These are phyloP conservation scores for Fusarium pseudoanthophilum DNA, from an alignment of 2,329 filamentous ascomycete genomes.

Conservation along the genomic window DNA sequence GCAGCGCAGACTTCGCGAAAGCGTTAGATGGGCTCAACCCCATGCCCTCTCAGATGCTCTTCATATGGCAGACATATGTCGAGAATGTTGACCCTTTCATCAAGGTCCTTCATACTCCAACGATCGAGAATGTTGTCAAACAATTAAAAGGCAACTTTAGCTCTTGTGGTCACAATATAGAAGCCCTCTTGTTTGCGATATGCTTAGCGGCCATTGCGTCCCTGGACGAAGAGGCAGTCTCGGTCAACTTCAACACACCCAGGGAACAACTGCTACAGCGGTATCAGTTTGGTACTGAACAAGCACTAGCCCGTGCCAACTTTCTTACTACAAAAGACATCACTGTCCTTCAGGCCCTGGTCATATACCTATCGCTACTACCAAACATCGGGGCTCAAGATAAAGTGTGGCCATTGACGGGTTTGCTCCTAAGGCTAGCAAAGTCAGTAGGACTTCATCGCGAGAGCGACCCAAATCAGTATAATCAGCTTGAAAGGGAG, in stretches of 20 bases:
- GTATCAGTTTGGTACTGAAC: slow-evolving; percentile 40
- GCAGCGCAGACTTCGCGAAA: slow-evolving; percentile 7
- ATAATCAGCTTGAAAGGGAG: slow-evolving; percentile 28
- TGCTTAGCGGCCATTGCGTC: slow-evolving; percentile 44
- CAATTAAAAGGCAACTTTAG: slow-evolving; percentile 36
- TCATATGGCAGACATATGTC: slow-evolving; percentile 46
- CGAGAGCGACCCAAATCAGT: neutral
- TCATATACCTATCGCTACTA: slow-evolving; percentile 42
- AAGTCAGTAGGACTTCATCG: slow-evolving; percentile 36
- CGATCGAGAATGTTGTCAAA: slow-evolving; percentile 30
- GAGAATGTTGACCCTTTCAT: slow-evolving; percentile 48
- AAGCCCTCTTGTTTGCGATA: slow-evolving; percentile 44
- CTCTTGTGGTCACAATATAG: slow-evolving; percentile 20
- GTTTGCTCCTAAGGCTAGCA: slow-evolving; percentile 40
- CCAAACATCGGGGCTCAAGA: slow-evolving; percentile 34
- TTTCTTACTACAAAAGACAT: slow-evolving; percentile 40
- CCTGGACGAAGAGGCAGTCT: slow-evolving; percentile 35
- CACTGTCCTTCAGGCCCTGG: slow-evolving; percentile 41
- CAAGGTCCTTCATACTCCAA: slow-evolving; percentile 44
- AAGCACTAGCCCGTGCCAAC: slow-evolving; percentile 38
- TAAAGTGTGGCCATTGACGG: slow-evolving; percentile 42
- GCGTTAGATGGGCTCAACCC: slow-evolving; percentile 37
- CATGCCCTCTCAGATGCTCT: slow-evolving; percentile 44
- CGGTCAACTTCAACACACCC: slow-evolving; percentile 27
- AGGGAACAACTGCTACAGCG: slow-evolving; percentile 31